phyloP scores from a whole-genome alignment of 73 alveolate genomes.

The Paramecium biaurelia region DNA sequence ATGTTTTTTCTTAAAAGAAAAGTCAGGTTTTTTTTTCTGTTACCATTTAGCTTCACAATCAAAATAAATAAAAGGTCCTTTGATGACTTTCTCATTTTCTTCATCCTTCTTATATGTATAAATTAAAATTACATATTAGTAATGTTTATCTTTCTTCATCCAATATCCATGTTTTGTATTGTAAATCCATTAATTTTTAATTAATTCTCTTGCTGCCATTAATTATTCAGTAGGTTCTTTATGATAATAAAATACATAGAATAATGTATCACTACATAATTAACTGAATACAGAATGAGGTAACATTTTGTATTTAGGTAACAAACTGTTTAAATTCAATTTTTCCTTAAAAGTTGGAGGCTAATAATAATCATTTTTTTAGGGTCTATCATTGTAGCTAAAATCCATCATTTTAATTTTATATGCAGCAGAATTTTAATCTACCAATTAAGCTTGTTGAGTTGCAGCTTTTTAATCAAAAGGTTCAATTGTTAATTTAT shows the following conservation, averaged over 20 bases:
- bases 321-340: not conserved
- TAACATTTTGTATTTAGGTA: conserved; percentile 33
- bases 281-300: not conserved
- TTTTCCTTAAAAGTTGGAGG: conserved; percentile 34
- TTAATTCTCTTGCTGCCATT: conserved; percentile 37
- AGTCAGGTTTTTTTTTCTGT: not conserved
- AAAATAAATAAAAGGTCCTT: conserved; percentile 15
- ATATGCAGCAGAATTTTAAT: conserved; percentile 13
- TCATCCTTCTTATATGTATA: not conserved
- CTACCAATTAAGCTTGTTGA: conserved; percentile 33
- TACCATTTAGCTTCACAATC: conserved; percentile 31
- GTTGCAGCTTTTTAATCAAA: not conserved
- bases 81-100: not conserved
- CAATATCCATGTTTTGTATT: conserved; percentile 26
- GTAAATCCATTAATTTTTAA: conserved; percentile 4
- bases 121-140: not conserved
- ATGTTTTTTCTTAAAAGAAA: not conserved
- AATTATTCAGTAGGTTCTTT: conserved; percentile 39
- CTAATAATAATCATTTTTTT: conserved; percentile 5
- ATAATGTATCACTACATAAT: not conserved
- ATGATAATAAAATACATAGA: conserved; percentile 7
- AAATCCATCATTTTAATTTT: conserved; percentile 31
- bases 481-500: not conserved
- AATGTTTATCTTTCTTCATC: conserved; percentile 42
- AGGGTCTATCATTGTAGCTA: conserved; percentile 32